Base-by-base conservation (phyloP, 1,284 basidiomycete genomes). In the Cutaneotrichosporon sp. region DNA sequence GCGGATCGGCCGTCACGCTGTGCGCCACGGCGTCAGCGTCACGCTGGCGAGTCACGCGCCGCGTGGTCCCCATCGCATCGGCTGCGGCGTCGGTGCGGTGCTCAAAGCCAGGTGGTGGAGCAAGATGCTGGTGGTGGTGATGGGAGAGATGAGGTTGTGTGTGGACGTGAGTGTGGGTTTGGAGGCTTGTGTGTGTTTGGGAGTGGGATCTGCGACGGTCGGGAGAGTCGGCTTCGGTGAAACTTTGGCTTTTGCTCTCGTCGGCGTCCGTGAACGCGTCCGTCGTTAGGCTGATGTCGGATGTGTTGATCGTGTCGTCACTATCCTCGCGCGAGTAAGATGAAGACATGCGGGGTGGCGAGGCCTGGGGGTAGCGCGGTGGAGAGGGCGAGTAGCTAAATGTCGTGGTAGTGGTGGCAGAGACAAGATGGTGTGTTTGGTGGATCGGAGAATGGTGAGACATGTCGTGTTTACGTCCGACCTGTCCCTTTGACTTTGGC, bases 341-440 rank as follows among this genome's bases (percentile, higher is more conserved):
- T 18, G 40, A 16, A 5, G 40, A 18, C 42, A n/a, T 9, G 42
- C 42, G 42, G 18, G 11, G 18, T 5, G 42, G 42, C 5, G 42
- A 46, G 26, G 30, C 22, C 6, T 11, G 10, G 49, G 10, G n/a
- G 51, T 34, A n/a, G 51, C 18, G 30, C 26, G 30, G 30, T 18
- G 51, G 30, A 4, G 30, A 31, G 31, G 30, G 8, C 26, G 51
- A 32, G 30, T 53, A n/a, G 18, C 18, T 30, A 18, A 16, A 53
- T 6, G 51, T 53, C 16, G 51, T 53, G 51, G 51, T 32, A 31
- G 51, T 31, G 51, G 51, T 53, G 31, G 42, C 42, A 46, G 42
- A 46, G 42, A 46, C 42, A n/a, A 46, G 42, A 46, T 46, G 42
- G 42, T n/a, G 16, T 46, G 42, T 46, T 51, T 51, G 49, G 21